Base-by-base conservation (phyloP, 1,284 basidiomycete genomes). In the Cutaneotrichosporon cavernicola region DNA sequence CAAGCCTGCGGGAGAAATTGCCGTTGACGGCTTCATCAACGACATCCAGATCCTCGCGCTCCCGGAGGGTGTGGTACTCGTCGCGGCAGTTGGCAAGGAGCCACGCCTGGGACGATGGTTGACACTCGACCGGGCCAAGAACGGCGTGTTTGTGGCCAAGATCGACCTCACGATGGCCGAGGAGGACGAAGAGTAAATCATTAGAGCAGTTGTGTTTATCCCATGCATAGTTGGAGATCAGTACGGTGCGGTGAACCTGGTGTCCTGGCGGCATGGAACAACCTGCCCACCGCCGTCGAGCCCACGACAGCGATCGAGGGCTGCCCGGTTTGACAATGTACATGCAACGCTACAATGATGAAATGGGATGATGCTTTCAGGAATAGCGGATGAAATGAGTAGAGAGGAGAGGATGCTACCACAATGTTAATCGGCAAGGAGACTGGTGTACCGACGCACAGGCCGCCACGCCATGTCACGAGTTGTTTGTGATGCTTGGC, bases 31-130 rank as follows among this genome's bases (percentile, higher is more conserved):
- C 0, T 87, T 97, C 58, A 83, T 98, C 73, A 99, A 99, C 81
- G 91, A 91, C 8, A 72, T 76, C 61, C 72, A 61, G 43, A 70
- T 82, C 11, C 58, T 60, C 13, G 77, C 81, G 52, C 21, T 43
- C 16, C 46, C 52, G 11, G 58, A 60, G 18, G 78, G 85, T 5
- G 77, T 90, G 9, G 68, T 96, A 49, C 77, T 98, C 50, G 85
- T 92, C 7, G 92, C 88, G 5, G 92, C 89, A 5, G 74, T 95
- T 1, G 91, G 90, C 0, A 89, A 93, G 74, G 96, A 99, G 78
- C 91, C 89, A 71, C 86, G 91, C 61, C 80, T 95, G 32, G 96
- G 95, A 9, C 83, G 97, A 65, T 99, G 96, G 96, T 80, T 92
- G 71, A 86, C 83, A 58, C 73, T 90, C 65, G 90, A 90, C 76